These are phyloP conservation scores for Agapanthus africanus DNA, from an alignment of 106 monocot genomes.

Conservation along the genomic window DNA sequence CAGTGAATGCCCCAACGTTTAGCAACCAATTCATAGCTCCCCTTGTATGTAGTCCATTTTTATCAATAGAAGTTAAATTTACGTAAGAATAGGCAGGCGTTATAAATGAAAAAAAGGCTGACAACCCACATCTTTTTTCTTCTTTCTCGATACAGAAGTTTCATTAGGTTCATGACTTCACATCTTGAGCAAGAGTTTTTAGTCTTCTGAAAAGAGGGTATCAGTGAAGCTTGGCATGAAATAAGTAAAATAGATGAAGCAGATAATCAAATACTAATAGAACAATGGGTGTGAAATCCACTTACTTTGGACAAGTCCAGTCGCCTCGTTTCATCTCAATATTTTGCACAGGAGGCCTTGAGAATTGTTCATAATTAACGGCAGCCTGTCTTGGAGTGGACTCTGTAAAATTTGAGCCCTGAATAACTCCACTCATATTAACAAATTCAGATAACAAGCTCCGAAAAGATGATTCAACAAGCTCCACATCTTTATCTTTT, in stretches of 20 bases:
- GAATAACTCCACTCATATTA: conserved; percentile 25
- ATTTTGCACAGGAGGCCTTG: conserved; percentile 39
- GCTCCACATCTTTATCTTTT: conserved; percentile 16
- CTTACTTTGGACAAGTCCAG: conserved; percentile 95
- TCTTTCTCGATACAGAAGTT: too few relatives aligned
- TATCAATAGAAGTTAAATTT: too few relatives aligned
- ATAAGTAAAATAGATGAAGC: background rate
- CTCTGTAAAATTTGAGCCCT: conserved; percentile 17
- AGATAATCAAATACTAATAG: background rate
- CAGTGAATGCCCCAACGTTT: too few relatives aligned
- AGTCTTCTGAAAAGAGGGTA: background rate
- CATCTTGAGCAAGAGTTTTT: background rate
- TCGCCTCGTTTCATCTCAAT: conserved; percentile 89
- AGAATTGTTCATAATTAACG: conserved; percentile 24
- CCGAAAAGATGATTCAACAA: conserved; percentile 51
- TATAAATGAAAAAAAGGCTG: too few relatives aligned
- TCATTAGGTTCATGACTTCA: too few relatives aligned
- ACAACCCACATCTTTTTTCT: too few relatives aligned
- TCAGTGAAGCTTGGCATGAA: background rate
- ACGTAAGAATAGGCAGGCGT: background rate
- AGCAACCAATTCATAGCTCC: too few relatives aligned
- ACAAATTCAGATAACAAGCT: conserved; percentile 54
- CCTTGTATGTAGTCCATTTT: too few relatives aligned
- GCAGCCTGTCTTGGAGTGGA: conserved; percentile 15
- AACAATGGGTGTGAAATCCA: background rate